Base-by-base conservation (phyloP, 305 asterid species). In the Fraxinus greggii region DNA sequence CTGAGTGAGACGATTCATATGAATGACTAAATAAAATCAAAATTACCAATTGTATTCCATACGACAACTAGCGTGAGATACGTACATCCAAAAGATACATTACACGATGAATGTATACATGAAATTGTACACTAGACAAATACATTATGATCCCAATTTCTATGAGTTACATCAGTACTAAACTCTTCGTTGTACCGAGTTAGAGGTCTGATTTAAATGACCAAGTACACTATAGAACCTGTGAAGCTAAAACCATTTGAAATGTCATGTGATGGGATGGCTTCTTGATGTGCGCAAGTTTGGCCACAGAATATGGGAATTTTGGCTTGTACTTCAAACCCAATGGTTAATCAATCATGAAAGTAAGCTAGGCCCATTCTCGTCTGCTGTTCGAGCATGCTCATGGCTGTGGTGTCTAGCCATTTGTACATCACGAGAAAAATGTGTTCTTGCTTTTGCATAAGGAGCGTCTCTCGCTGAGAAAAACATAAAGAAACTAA, bases 381-480 rank as follows among this genome's bases (percentile, higher is more conserved):
- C 98, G 7, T 91, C 93, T 59, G 97, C 98, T 32, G 95, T 90
- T 70, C 97, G 89, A 19, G 96, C 85, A 75, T 91, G 79, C 76
- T 95, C 98, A 1, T 90, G 92, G 86, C 89, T 86, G 72, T 87
- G 92, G 83, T 92, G 92, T 84, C 90, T 89, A 10, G 89, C 67
- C 98, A 94, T 88, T 85, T 96, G 98, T 42, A 96, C 97, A 73
- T 92, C 98, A 0, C 95, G 95, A 56, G 89, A 85, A 81, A 91
- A 88, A 3, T 91, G 92, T 8, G 97, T 95, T 79, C 98, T 85
- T 29, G 93, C 90, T 81, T 93, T 94, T 13, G 99, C 99, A 72
- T 94, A 96, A 2, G 99, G 99, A 42, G 99, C 99, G 26, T 88
- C 97, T 87, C 98, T 90, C 80, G 97, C 99, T 93, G 93, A 83